Evolutionary conservation across 2,329 filamentous ascomycete species (phyloP).

Genomic region (Calonectria naviculata): DNA sequence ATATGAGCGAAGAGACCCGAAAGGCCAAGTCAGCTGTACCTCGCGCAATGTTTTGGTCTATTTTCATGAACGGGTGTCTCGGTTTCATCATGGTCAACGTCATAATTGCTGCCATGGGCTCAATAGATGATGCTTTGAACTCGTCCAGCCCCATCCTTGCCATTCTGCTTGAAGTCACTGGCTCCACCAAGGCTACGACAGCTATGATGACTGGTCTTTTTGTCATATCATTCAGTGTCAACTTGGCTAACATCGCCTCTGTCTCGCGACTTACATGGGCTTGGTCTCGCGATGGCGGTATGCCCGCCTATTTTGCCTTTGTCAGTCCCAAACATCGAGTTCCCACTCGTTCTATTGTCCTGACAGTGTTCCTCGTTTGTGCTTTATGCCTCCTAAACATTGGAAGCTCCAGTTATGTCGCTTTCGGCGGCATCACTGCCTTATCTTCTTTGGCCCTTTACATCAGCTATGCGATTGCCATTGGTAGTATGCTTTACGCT

Average conservation of each 20-base stretch:
- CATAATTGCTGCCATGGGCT: conserved; percentile 39
- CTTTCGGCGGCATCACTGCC: conserved; percentile 38
- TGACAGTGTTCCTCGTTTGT: conserved; percentile 40
- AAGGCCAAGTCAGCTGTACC: conserved; percentile 39
- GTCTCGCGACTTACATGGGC: conserved; percentile 39
- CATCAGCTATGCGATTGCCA: conserved; percentile 39
- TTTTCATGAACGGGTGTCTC: conserved; percentile 40
- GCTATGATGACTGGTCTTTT: conserved; percentile 39
- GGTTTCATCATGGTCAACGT: conserved; percentile 42
- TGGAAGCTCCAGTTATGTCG: conserved; percentile 37
- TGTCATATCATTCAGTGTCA: conserved; percentile 38
- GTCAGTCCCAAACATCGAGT: conserved; percentile 37
- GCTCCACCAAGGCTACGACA: conserved; percentile 32
- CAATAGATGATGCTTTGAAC: conserved; percentile 35
- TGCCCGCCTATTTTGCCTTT: conserved; percentile 38
- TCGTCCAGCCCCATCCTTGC: conserved; percentile 37
- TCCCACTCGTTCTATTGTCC: conserved; percentile 33
- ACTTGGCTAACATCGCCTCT: conserved; percentile 38
- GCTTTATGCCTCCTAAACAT: conserved; percentile 39
- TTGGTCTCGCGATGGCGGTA: conserved; percentile 39
- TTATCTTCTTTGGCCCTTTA: conserved; percentile 38
- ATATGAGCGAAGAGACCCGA: conserved; percentile 40
- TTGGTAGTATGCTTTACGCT: conserved; percentile 36
- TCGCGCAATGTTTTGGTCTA: conserved; percentile 42
- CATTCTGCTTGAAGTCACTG: conserved; percentile 32